Percentiles rank a stretch among this genome's conserved stretches.
phyloP scores from a whole-genome alignment of 2,329 filamentous ascomycete species.

The Dothistroma pini region DNA sequence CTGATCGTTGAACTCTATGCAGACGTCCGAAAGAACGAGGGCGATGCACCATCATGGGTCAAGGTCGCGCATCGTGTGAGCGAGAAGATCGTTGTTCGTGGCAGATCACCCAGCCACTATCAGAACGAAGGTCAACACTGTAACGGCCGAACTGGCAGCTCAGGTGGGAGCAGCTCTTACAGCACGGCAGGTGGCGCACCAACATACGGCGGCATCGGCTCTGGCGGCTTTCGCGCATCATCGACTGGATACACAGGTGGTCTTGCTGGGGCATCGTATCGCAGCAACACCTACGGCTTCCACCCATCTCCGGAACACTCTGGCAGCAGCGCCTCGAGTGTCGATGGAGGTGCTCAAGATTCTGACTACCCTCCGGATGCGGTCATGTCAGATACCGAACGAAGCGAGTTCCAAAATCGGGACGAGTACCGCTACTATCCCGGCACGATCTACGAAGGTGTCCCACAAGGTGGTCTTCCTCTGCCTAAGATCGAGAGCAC shows the following conservation, averaged over 20 bases:
- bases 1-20: slow-evolving; percentile 81
- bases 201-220: slow-evolving; percentile 30
- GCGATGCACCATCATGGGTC: slow-evolving; percentile 55
- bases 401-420: slow-evolving; percentile 40
- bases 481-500: slow-evolving; percentile 32
- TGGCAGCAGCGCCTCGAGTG: slow-evolving; percentile 41
- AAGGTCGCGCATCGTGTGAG: slow-evolving; percentile 71
- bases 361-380: slow-evolving; percentile 35
- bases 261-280: slow-evolving; percentile 27
- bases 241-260: slow-evolving; percentile 24
- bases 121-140: slow-evolving; percentile 45
- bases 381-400: slow-evolving; percentile 41
- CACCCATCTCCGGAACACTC: slow-evolving; percentile 35
- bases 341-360: slow-evolving; percentile 32
- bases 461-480: slow-evolving; percentile 30
- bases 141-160: slow-evolving; percentile 62
- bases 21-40: slow-evolving; percentile 53
- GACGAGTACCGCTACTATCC: slow-evolving; percentile 49
- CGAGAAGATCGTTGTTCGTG: slow-evolving; percentile 81
- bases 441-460: slow-evolving; percentile 41
- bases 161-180: slow-evolving; percentile 53
- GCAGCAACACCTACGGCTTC: slow-evolving; percentile 25
- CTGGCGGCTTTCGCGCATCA: slow-evolving; percentile 29
- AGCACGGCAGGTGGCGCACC: slow-evolving; percentile 30
- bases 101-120: slow-evolving; percentile 69